Conservation (phyloP, 208 protist species). For the Acanthamoeba divionensis region DNA sequence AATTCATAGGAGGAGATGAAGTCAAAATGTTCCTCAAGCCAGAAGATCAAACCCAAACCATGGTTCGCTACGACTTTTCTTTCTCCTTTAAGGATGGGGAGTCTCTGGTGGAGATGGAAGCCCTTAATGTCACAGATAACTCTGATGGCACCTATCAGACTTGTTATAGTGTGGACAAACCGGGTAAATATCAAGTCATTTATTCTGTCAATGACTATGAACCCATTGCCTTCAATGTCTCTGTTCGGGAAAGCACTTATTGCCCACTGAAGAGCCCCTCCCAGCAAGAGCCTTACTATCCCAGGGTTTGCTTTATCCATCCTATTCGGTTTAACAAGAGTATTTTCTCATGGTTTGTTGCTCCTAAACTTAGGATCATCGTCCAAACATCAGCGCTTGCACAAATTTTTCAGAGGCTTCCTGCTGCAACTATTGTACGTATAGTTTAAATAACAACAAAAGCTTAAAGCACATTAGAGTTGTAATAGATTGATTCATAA, state of each 20-base stretch:
- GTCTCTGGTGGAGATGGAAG: too few relatives aligned
- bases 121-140: neutral
- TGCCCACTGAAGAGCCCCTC: conserved; percentile 35
- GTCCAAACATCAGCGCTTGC: neutral
- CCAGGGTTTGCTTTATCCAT: neutral
- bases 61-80: too few relatives aligned
- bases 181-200: neutral
- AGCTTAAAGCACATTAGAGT: too few relatives aligned
- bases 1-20: neutral
- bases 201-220: conserved; percentile 39
- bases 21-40: neutral
- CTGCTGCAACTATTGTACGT: conserved; percentile 31
- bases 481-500: too few relatives aligned
- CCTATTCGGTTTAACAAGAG: too few relatives aligned
- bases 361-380: too few relatives aligned
- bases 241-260: neutral
- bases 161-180: neutral
- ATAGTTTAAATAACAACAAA: too few relatives aligned
- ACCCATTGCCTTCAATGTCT: neutral
- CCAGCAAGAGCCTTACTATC: neutral
- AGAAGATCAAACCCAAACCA: too few relatives aligned
- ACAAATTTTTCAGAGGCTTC: neutral
- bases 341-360: too few relatives aligned
- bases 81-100: too few relatives aligned
- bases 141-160: neutral